Percentiles rank a stretch among this genome's conserved stretches.
phyloP scores from a whole-genome alignment of 2,329 filamentous ascomycete species.

The Claviceps citrina region DNA sequence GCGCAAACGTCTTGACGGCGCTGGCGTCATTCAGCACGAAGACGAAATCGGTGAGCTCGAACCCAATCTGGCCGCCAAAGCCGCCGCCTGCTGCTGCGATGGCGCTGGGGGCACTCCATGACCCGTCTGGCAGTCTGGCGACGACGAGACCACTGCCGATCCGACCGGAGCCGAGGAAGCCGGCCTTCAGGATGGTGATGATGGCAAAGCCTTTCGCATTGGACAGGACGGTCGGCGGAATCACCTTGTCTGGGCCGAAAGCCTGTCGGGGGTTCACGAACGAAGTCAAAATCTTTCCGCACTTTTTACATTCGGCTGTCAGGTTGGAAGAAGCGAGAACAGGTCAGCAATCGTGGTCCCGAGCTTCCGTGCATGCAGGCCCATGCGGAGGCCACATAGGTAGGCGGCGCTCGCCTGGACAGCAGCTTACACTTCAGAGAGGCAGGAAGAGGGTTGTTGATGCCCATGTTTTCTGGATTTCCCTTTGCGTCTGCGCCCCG shows the following conservation, averaged over 20 bases:
- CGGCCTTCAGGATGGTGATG: slow-evolving; percentile 74
- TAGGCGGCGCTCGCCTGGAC: background rate
- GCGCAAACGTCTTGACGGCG: slow-evolving; percentile 86
- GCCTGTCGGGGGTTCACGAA: slow-evolving; percentile 89
- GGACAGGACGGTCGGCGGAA: slow-evolving; percentile 75
- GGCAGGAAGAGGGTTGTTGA: slow-evolving; percentile 52
- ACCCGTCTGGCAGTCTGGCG: slow-evolving; percentile 59
- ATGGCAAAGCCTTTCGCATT: slow-evolving; percentile 86
- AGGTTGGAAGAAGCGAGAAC: slow-evolving; percentile 8
- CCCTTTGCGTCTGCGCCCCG: background rate
- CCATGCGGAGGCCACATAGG: too few relatives aligned
- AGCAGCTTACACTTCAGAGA: slow-evolving; percentile 49
- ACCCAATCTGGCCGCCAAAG: slow-evolving; percentile 73
- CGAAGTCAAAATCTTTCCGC: slow-evolving; percentile 83
- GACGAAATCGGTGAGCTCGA: slow-evolving; percentile 86
- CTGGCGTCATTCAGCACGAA: slow-evolving; percentile 90
- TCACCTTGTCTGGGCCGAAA: slow-evolving; percentile 93
- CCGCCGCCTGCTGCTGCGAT: slow-evolving; percentile 70
- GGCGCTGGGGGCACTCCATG: slow-evolving; percentile 68
- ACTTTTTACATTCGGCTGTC: slow-evolving; percentile 91
- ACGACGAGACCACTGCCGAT: slow-evolving; percentile 75
- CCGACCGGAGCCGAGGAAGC: slow-evolving; percentile 68
- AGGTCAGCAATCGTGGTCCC: background rate
- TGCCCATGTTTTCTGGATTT: slow-evolving; percentile 33
- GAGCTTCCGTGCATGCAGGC: background rate